Conservation (phyloP, 176 grass and related monocot genomes). For the Aegilops bicornis region DNA sequence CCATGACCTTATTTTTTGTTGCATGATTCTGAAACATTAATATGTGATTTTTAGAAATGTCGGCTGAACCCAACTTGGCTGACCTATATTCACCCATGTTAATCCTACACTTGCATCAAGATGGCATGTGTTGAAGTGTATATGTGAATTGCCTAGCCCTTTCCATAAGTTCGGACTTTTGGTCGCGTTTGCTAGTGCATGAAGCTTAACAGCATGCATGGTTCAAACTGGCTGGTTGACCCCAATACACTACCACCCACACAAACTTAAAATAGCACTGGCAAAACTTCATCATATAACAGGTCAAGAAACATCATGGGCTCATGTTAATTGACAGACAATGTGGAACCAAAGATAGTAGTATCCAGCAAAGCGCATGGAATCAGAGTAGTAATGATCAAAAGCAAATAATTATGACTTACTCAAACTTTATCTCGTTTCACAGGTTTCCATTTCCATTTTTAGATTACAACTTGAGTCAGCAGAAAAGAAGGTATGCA, state of each 20-base stretch:
- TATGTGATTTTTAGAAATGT: constrained; percentile 6
- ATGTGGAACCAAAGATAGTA: neutral
- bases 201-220: neutral
- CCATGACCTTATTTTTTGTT: neutral
- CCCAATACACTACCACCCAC: neutral
- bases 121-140: neutral
- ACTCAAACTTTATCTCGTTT: constrained; percentile 23
- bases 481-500: neutral
- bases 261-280: neutral
- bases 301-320: neutral
- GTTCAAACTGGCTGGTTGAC: constrained; percentile 19
- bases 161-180: too few relatives aligned
- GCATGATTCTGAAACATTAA: neutral
- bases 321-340: constrained; percentile 1
- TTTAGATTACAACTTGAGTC: constrained; percentile 37
- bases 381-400: neutral
- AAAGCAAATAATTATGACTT: constrained; percentile 12
- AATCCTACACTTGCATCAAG: neutral
- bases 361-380: neutral
- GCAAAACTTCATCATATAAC: constrained; percentile 6
- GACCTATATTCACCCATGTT: constrained; percentile 12
- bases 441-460: constrained; percentile 6
- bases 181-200: too few relatives aligned
- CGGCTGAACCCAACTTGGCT: neutral
- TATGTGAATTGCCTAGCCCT: too few relatives aligned